Percentiles rank a stretch among this genome's conserved stretches.
These are phyloP conservation scores for Flaveria sonorensis DNA, from an alignment of 129 eudicot species.

Conservation along the genomic window DNA sequence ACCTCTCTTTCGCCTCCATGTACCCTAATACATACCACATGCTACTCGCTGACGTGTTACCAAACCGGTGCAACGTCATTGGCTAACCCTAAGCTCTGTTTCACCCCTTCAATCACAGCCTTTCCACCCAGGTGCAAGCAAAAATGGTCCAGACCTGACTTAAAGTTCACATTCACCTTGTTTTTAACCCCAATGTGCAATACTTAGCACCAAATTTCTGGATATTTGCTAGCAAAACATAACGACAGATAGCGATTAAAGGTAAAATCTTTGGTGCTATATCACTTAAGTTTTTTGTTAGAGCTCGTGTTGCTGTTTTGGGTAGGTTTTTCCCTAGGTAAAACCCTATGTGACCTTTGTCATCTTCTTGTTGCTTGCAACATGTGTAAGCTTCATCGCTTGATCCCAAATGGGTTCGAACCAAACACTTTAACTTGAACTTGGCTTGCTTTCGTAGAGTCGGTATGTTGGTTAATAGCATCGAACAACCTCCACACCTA, in stretches of 20 bases:
- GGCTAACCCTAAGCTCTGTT: conserved; percentile 33
- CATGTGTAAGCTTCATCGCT: conserved; percentile 46
- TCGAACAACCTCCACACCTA: conserved; percentile 43
- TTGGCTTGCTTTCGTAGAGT: conserved; percentile 33
- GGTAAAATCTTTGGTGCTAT: conserved; percentile 50
- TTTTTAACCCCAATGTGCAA: conserved; percentile 14
- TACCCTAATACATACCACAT: conserved; percentile 57
- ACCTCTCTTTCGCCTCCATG: conserved; percentile 41
- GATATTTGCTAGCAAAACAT: conserved; percentile 21
- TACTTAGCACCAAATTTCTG: conserved; percentile 30
- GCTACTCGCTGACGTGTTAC: conserved; percentile 51
- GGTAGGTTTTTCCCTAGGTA: conserved; percentile 42
- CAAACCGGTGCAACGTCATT: conserved; percentile 45
- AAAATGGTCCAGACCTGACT: conserved; percentile 50
- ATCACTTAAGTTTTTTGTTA: conserved; percentile 31
- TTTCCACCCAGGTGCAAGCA: conserved; percentile 52
- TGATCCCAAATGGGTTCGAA: conserved; percentile 52
- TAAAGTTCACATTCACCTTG: conserved; percentile 37
- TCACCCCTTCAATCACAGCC: conserved; percentile 56
- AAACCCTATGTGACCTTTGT: conserved; percentile 46
- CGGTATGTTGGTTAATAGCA: conserved; percentile 44
- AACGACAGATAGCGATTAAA: conserved; percentile 22
- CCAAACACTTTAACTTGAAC: conserved; percentile 45
- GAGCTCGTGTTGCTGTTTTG: conserved; percentile 38
- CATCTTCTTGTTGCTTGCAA: conserved; percentile 46